These are phyloP conservation scores for Coemansia sp. DNA, from an alignment of 192 early-diverging fungal genomes.

Conservation along the genomic window DNA sequence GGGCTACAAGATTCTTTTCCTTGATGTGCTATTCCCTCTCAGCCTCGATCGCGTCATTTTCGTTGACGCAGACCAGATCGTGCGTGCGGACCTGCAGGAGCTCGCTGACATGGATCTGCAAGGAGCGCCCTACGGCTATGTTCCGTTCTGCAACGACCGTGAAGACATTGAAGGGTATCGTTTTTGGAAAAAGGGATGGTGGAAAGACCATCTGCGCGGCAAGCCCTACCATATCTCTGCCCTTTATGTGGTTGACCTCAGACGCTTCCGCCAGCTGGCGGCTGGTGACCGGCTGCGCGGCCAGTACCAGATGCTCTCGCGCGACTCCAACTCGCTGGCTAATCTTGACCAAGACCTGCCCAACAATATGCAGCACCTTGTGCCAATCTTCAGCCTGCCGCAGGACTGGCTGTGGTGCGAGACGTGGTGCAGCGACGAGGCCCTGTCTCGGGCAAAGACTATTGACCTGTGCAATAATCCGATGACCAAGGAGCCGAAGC, in stretches of 20 bases:
- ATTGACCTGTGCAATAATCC: conserved; percentile 99
- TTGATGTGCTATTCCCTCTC: conserved; percentile 96
- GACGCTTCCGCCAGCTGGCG: conserved; percentile 85
- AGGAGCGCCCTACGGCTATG: conserved; percentile 95
- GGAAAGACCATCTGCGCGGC: conserved; percentile 81
- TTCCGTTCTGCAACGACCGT: conserved; percentile 92
- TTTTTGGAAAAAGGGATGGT: conserved; percentile 98
- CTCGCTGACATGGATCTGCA: conserved; percentile 88
- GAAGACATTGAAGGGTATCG: conserved; percentile 94
- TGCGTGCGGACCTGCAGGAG: conserved; percentile 92
- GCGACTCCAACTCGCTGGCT: conserved; percentile 83
- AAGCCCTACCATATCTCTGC: conserved; percentile 97
- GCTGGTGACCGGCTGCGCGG: conserved; percentile 91
- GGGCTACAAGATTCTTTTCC: conserved; percentile 99
- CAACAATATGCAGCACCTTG: conserved; percentile 91
- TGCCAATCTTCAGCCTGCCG: conserved; percentile 89
- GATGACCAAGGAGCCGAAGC: conserved; percentile 97
- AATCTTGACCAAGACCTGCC: conserved; percentile 99
- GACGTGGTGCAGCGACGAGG: conserved; percentile 94
- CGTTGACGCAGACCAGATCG: conserved; percentile 98
- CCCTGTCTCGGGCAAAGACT: conserved; percentile 83
- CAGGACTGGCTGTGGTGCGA: conserved; percentile 99
- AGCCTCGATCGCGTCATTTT: conserved; percentile 93
- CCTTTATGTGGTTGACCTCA: conserved; percentile 93
- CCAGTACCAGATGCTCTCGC: conserved; percentile 89